These are phyloP conservation scores for Pseudozyma tsukubaensis DNA, from an alignment of 1,284 basidiomycete genomes.

Conservation along the genomic window DNA sequence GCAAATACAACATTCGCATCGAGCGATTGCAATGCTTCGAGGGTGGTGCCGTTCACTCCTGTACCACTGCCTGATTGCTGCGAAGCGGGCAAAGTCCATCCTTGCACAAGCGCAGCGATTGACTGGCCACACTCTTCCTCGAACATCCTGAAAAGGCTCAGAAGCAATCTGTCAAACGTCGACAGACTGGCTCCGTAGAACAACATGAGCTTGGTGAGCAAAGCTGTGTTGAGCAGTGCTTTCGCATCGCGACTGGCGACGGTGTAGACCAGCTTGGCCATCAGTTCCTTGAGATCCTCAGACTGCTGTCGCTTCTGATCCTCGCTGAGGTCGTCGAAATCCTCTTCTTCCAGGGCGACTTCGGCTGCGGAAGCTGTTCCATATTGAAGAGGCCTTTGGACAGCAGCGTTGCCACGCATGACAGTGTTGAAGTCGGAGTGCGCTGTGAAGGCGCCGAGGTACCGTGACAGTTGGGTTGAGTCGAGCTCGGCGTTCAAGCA, in stretches of 20 bases:
- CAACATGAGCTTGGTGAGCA: constrained; percentile 79
- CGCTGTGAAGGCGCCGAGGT: constrained; percentile 49
- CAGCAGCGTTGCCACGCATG: constrained; percentile 34
- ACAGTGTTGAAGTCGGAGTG: constrained; percentile 45
- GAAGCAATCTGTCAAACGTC: constrained; percentile 75
- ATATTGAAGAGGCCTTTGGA: constrained; percentile 54
- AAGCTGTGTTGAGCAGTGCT: constrained; percentile 84
- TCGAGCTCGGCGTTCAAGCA: constrained; percentile 49
- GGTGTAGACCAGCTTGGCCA: constrained; percentile 74
- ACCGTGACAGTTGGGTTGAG: constrained; percentile 26
- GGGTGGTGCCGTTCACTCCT: constrained; percentile 20
- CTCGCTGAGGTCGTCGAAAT: background rate
- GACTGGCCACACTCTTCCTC: constrained; percentile 80
- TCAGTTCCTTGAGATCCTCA: constrained; percentile 18
- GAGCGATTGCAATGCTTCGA: constrained; percentile 79
- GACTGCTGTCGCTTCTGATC: constrained; percentile 7
- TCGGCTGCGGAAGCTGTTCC: background rate
- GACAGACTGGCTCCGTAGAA: constrained; percentile 81
- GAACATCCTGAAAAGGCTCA: constrained; percentile 82
- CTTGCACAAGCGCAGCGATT: constrained; percentile 60
- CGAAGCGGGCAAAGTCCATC: constrained; percentile 35
- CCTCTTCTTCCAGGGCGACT: constrained; percentile 64
- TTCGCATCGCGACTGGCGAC: constrained; percentile 81
- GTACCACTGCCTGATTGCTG: constrained; percentile 2
- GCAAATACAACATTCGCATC: constrained; percentile 79